Evolutionary conservation across 208 protist species (phyloP), one percentile per base, ranked within the genome.

Genomic region (Leishmania tarentolae): DNA sequence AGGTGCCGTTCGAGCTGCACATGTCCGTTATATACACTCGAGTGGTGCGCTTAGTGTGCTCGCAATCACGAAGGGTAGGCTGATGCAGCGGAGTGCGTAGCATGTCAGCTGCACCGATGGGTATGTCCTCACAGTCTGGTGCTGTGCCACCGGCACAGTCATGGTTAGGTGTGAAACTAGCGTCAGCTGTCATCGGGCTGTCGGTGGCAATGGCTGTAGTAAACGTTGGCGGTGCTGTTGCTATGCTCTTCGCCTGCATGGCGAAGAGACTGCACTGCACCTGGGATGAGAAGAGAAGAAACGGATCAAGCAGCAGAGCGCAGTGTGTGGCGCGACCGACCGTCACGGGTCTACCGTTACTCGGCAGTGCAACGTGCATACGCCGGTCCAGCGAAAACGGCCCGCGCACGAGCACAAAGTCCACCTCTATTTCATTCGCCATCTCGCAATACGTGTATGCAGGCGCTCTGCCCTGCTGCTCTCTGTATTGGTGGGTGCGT

Each of bases 1-100:
- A 97, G n/a, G 94, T 97, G 52, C 94, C 94, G 77, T 97, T 97
- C 82, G 87, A 94, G 87, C 94, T 97, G 75, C 92, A 93, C 71
- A 95, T 74, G 79, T 97, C 94, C 28, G 87, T 88, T 37, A 97
- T 76, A 61, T 87, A 97, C 19, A 96, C 72, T 65, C 44, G 63
- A 65, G 71, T 59, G 40, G 42, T 31, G 46, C 37, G 7, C 52
- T 44, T 40, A 42, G 40, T 6, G 57, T 40, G 56, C 24, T 75
- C 65, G 53, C 65, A 8, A 75, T 53, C 69, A 31, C 69, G 69
- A n/a, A 15, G 44, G 21, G 63, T 37, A 56, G 19, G 35, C n/a
- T 71, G 59, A 57, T 44, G 53, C 28, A 13, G 57, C 42, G 63
- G 76, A 63, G 76, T 79, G 35, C 37, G 24, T 24, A 42, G 50